phyloP scores from a whole-genome alignment of 1,284 basidiomycete genomes.

The Wolfiporia cocos region DNA sequence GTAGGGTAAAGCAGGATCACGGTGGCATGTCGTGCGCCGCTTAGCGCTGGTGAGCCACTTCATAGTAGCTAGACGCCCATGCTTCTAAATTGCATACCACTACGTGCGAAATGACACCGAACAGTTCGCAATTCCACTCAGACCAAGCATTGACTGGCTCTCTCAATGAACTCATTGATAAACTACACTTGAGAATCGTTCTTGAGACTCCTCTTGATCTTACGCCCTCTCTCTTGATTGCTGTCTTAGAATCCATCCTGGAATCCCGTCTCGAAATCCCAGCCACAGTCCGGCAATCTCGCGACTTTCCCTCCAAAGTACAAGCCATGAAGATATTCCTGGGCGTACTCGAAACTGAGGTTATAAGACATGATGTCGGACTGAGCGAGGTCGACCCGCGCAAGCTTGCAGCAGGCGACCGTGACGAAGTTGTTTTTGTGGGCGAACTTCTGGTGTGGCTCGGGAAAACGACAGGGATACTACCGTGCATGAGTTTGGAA shows the following conservation, averaged over 20 bases:
- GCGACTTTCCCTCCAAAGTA: constrained; percentile 33
- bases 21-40: no score
- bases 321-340: constrained; percentile 74
- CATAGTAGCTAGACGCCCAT: no score
- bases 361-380: constrained; percentile 53
- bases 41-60: no score
- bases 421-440: constrained; percentile 58
- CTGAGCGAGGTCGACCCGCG: constrained; percentile 58
- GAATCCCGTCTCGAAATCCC: constrained; percentile 40
- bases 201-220: constrained; percentile 59
- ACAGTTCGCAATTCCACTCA: no score
- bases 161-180: constrained; percentile 42
- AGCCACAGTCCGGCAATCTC: constrained; percentile 32
- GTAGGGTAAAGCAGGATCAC: no score
- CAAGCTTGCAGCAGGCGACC: constrained; percentile 51
- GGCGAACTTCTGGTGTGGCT: constrained; percentile 63
- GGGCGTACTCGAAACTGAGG: constrained; percentile 66
- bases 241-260: constrained; percentile 57
- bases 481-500: no score
- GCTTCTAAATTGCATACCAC: not conserved
- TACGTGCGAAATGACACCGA: not conserved
- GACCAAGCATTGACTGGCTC: constrained; percentile 16
- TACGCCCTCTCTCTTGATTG: constrained; percentile 63
- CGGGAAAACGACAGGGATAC: constrained; percentile 38
- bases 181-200: constrained; percentile 45